Base-by-base conservation (phyloP, 2,329 filamentous ascomycete genomes). In the Sclerotinia borealis region DNA sequence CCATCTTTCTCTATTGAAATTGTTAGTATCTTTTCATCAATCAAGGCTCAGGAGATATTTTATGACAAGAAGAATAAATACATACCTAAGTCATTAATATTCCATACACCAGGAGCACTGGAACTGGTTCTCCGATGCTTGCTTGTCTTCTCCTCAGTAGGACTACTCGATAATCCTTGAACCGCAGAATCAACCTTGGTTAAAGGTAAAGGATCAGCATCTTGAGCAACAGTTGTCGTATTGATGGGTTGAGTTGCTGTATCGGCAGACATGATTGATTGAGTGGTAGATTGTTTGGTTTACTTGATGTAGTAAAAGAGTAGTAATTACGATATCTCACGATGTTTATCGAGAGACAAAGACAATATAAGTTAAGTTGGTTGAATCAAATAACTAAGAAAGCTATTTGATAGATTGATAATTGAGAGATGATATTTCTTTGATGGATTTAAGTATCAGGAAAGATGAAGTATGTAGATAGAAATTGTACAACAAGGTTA, bases 141-240 rank as follows among this genome's bases (percentile, higher is more conserved):
- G 75, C 84, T 85, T 76, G 84, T 84, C 72, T 81, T 80, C 68
- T 92, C 87, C 75, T 87, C 84, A 64, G 83, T 81, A 39, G 89
- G 84, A 64, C 87, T 87, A 72, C 84, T 83, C 69, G 85, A 84
- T 72, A 93, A 78, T 77, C 91, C 91, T 75, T 92, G 87, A 75
- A 96, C 86, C 80, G 91, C 92, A 65, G 93, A 96, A 79, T 97
- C 93, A 80, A 96, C 87, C 82, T 96, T 96, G 79, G 85, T 84
- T 76, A 96, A 85, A 73, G 88, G 84, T 68, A 72, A 68, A 11
- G 59, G 59, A 47, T 55, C 59, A 19, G 37, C 59, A 55, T 61
- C 59, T 22, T 55, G 11, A 27, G n/a, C 29, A 51, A 37, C 29
- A 2, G 43, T 55, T 27, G 59, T 41, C 43, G 49, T 55, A n/a